Base-by-base conservation (phyloP, 768 basidiomycete species). In the Pulveroboletus sp. region DNA sequence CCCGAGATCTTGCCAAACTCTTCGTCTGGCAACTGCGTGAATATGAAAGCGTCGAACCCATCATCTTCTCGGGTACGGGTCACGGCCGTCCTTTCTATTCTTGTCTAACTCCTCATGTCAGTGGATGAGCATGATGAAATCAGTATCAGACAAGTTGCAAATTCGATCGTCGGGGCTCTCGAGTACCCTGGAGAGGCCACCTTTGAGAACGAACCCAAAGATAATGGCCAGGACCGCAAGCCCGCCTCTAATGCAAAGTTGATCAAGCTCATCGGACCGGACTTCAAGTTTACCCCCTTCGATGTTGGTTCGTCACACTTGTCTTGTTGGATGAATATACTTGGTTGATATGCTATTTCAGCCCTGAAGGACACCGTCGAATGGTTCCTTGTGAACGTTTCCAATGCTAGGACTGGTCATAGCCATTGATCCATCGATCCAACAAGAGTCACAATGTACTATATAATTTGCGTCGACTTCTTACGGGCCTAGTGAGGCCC, bases 141-240 rank as follows among this genome's bases (percentile, higher is more conserved):
- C 40, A 90, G 87, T 63, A 97, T 98, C 76, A 90, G 86, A 64
- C 72, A 87, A 42, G 85, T 97, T 19, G 87, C 91, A 5, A 88
- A 94, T 62, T 82, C 90, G n/a, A 89, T 98, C 61, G 93, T 92
- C 57, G 82, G 82, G 52, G 85, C 86, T 12, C 73, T 97, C 36
- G 81, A 79, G 36, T 94, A 92, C 72, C 55, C 85, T 49, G 88
- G 89, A 49, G 77, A 87, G 43, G 92, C 91, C 60, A 68, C 7
- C 21, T 97, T 94, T 67, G 92, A 97, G 69, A 81, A 69, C 48
- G 57, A 67, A 45, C 12, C 50, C 32, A 56, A 82, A 44, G 82
- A 94, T 9, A 95, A 98, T 60, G 94, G 95, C 2, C 94, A 97
- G 68, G 94, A 85, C 79, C 85, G 94, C 57, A 97, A 97, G 71